Conservation (phyloP, 2,329 filamentous ascomycete species). For the Exophiala sp. region DNA sequence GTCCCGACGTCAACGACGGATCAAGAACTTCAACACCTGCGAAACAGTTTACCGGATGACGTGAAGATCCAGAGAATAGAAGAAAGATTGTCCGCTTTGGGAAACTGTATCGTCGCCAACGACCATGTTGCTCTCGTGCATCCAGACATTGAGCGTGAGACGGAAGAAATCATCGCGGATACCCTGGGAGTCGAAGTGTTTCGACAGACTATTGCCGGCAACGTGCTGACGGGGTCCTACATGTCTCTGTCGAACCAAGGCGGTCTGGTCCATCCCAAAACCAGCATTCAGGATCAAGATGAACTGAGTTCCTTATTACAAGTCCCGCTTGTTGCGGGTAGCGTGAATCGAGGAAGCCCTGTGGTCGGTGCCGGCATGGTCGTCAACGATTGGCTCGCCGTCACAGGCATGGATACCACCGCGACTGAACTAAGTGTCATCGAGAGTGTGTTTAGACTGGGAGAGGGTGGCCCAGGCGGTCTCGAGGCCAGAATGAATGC, state of each 20-base stretch:
- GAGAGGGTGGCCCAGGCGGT: slow-evolving; percentile 67
- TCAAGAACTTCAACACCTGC: slow-evolving; percentile 94
- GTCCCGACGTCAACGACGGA: slow-evolving; percentile 95
- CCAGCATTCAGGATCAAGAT: slow-evolving; percentile 94
- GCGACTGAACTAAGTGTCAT: slow-evolving; percentile 96
- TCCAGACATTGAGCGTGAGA: slow-evolving; percentile 93
- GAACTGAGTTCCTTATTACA: slow-evolving; percentile 89
- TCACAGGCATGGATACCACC: slow-evolving; percentile 88
- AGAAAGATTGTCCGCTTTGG: slow-evolving; percentile 88
- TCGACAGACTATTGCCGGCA: slow-evolving; percentile 88
- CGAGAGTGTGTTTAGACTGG: slow-evolving; percentile 90
- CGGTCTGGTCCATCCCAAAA: slow-evolving; percentile 95
- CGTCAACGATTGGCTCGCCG: slow-evolving; percentile 95
- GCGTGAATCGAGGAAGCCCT: slow-evolving; percentile 83
- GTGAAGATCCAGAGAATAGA: slow-evolving; percentile 97
- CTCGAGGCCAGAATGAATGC: slow-evolving; percentile 58
- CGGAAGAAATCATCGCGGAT: slow-evolving; percentile 97
- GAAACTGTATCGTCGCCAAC: slow-evolving; percentile 61
- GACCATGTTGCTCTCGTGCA: slow-evolving; percentile 96
- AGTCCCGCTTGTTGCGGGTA: slow-evolving; percentile 90
- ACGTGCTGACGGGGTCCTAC: slow-evolving; percentile 92
- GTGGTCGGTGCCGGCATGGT: slow-evolving; percentile 98
- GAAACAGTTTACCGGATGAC: slow-evolving; percentile 84
- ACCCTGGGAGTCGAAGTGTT: slow-evolving; percentile 61
- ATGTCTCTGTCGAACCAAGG: slow-evolving; percentile 95